Evolutionary conservation across 306 rosid genomes (phyloP), one percentile per base, ranked within the genome.

Genomic region (Benincasa hispida): DNA sequence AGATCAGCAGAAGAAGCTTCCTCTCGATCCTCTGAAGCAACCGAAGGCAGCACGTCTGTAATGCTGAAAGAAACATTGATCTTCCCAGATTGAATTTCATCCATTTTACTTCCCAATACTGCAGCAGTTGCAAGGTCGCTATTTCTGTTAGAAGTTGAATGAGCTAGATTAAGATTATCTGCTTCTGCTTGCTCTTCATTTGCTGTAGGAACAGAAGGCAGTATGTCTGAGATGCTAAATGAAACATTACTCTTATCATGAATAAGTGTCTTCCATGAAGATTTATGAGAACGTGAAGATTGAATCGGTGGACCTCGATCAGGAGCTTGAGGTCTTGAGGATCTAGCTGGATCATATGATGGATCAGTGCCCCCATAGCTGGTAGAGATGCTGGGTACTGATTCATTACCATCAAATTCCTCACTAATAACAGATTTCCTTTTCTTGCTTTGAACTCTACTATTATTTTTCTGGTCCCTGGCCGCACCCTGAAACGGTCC

Each of bases 191-290:
- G 76, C 50, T 50, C 78, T 77, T 78, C 60, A 34, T 60, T 47
- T 34, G 86, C 76, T 74, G 74, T 76, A 78, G 78, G 41, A 28
- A 18, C 55, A 47, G 80, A 82, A 27, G 87, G 83, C 62, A 83
- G 70, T 76, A 86, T 79, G 56, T 80, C 76, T 39, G 92, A 84
- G 32, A 91, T 67, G 60, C 78, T 85, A 79, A 91, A 93, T 50
- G 89, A 22, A 82, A 76, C 74, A 47, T 56, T 80, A 66, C 80
- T 79, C 78, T 80, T 82, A 22, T 82, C 84, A 79, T 82, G 77
- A 67, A 93, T 79, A 83, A 91, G 97, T 83, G 88, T 41, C 81
- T 47, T 91, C 97, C 96, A 93, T 32, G 96, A 91, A 68, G 93
- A 86, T 80, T 91, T 93, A 81, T 88, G 95, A 63, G 87, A 83